These are phyloP conservation scores for Chlorella vulgaris DNA, from an alignment of 139 green algal genomes.

Conservation along the genomic window DNA sequence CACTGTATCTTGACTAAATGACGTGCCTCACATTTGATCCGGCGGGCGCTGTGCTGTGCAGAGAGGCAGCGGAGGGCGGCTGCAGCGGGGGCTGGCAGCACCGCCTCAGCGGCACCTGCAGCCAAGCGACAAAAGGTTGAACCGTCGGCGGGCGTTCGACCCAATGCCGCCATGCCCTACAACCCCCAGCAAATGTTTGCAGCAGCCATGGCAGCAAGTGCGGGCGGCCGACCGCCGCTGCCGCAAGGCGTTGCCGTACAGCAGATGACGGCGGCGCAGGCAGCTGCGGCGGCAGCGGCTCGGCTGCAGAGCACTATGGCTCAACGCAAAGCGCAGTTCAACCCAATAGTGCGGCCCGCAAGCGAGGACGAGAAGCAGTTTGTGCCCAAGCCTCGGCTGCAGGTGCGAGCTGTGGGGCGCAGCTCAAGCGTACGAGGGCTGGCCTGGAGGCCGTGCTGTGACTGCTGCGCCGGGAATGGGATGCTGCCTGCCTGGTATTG, in stretches of 20 bases:
- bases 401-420: too few relatives aligned
- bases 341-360: slow-evolving; percentile 19
- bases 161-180: background rate
- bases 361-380: slow-evolving; percentile 26
- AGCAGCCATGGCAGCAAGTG: background rate
- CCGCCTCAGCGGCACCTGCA: background rate
- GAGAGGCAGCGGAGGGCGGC: background rate
- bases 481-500: background rate
- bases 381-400: slow-evolving; percentile 15
- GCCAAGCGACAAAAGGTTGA: slow-evolving; percentile 33
- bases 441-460: too few relatives aligned
- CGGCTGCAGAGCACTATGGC: background rate
- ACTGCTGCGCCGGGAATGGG: too few relatives aligned
- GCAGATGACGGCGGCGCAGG: background rate
- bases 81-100: background rate
- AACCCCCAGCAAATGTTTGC: background rate
- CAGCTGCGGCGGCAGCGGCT: background rate
- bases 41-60: background rate
- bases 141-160: background rate
- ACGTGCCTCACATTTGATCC: too few relatives aligned
- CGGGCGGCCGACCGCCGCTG: slow-evolving; percentile 13
- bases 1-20: too few relatives aligned
- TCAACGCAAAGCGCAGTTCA: background rate
- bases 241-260: background rate
- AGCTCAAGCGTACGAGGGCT: too few relatives aligned